phyloP scores from a whole-genome alignment of 768 basidiomycete genomes.

The Podaxis pistillaris region DNA sequence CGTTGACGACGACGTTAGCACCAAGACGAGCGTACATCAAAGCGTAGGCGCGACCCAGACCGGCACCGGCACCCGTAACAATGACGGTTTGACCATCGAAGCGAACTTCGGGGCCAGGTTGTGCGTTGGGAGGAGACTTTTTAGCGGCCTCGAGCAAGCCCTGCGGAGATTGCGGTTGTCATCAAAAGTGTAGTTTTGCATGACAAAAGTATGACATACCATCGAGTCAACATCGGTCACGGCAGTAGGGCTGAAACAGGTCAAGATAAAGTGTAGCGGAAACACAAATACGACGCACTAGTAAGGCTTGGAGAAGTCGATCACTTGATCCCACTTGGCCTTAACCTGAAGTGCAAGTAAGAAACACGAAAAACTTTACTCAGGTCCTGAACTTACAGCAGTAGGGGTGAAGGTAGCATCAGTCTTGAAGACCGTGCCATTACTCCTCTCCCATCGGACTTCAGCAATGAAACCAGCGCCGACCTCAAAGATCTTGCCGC shows the following conservation, averaged over 20 bases:
- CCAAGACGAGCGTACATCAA: constrained; percentile 89
- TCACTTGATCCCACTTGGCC: constrained; percentile 78
- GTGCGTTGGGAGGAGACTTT: constrained; percentile 62
- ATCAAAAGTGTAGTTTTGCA: not conserved
- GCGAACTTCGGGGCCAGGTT: constrained; percentile 66
- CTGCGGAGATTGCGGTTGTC: constrained; percentile 22
- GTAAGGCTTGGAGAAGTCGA: constrained; percentile 70
- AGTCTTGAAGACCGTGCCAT: constrained; percentile 85
- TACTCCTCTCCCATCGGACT: constrained; percentile 90
- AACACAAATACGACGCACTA: constrained; percentile 47
- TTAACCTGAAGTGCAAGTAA: constrained; percentile 54
- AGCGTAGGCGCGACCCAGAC: constrained; percentile 90
- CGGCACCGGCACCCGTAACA: constrained; percentile 93
- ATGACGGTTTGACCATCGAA: constrained; percentile 92
- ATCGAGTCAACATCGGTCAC: constrained; percentile 60
- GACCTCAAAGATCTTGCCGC: constrained; percentile 85
- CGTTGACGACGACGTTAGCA: constrained; percentile 97
- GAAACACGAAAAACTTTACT: not conserved
- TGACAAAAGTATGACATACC: constrained; percentile 31
- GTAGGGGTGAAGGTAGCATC: constrained; percentile 92
- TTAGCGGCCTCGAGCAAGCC: constrained; percentile 65
- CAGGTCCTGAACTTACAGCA: constrained; percentile 53
- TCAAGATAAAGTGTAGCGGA: constrained; percentile 3
- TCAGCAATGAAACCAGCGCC: constrained; percentile 93
- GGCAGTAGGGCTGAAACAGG: constrained; percentile 54